Percentiles rank a stretch among this genome's conserved stretches.
phyloP scores from a whole-genome alignment of 345 rosid genomes.

The Populus davidiana region DNA sequence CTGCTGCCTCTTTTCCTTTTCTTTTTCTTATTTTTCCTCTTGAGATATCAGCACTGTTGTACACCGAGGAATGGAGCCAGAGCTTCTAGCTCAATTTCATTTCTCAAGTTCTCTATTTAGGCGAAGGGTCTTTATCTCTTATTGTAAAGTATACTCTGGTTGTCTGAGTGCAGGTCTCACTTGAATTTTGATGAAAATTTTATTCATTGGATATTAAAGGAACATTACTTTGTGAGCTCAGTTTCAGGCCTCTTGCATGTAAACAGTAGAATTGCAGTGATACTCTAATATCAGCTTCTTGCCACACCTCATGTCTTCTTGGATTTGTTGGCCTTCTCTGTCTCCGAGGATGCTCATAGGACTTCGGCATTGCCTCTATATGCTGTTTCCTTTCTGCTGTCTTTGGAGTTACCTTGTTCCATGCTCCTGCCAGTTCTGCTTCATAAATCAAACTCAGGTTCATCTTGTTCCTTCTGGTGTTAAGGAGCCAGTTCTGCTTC shows the following conservation, averaged over 20 bases:
- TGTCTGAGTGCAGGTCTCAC: neutral
- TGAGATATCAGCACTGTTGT: slow-evolving; percentile 6
- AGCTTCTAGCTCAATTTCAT: neutral
- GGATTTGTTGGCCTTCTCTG: neutral
- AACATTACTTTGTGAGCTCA: neutral
- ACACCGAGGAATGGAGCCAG: neutral
- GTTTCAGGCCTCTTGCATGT: neutral
- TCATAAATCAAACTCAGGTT: neutral
- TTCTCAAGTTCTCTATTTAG: neutral
- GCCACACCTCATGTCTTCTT: neutral
- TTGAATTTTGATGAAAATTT: neutral
- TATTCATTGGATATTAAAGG: neutral
- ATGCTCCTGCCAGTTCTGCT: neutral
- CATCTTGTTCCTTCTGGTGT: neutral
- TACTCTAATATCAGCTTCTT: neutral
- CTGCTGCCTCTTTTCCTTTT: neutral
- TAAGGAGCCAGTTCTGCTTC: neutral
- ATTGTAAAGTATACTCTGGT: neutral
- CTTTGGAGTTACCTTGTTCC: neutral
- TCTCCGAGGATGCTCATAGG: neutral
- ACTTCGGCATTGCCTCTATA: neutral
- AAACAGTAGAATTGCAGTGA: neutral
- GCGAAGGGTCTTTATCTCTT: neutral
- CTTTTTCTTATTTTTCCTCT: neutral
- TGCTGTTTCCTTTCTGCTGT: neutral